Evolutionary conservation across 306 rosid genomes (phyloP).

Genomic region (Canavalia ensiformis): DNA sequence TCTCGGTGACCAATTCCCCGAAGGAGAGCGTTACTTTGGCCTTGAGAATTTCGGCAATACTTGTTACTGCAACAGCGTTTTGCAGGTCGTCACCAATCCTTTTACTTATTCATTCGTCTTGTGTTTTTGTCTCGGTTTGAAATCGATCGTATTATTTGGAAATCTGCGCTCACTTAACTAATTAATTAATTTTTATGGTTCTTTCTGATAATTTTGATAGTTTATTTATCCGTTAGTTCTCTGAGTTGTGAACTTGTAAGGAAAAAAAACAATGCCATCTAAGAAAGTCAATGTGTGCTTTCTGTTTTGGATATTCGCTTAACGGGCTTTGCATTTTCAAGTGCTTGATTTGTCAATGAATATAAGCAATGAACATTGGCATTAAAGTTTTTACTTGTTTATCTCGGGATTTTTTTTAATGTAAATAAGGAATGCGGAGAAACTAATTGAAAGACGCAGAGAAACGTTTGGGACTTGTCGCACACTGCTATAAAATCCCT

Average conservation of each 20-base stretch:
- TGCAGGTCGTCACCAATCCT: constrained; percentile 66
- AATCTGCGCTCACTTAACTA: not conserved
- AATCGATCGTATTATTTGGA: constrained; percentile 1
- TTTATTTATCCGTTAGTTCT: not conserved
- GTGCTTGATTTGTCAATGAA: not conserved
- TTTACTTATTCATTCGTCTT: not conserved
- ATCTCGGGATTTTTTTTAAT: not conserved
- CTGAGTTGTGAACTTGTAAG: not conserved
- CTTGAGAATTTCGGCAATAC: constrained; percentile 98
- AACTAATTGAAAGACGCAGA: not conserved
- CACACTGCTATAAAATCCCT: not conserved
- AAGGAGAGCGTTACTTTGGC: constrained; percentile 98
- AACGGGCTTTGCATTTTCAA: constrained; percentile 10
- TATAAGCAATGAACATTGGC: not conserved
- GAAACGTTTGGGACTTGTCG: not conserved
- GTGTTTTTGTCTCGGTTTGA: not conserved
- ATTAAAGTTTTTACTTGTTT: constrained; percentile 1
- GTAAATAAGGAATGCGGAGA: not conserved
- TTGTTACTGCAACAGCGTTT: constrained; percentile 97
- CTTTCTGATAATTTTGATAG: not conserved
- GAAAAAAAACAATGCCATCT: not conserved
- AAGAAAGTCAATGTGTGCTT: not conserved
- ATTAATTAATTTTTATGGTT: not conserved
- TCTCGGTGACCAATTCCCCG: constrained; percentile 98
- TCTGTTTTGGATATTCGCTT: not conserved